Percentiles rank a stretch among this genome's conserved stretches.
These are phyloP conservation scores for Blastobotrys apis DNA, from an alignment of 1,139 yeast species.

Conservation along the genomic window DNA sequence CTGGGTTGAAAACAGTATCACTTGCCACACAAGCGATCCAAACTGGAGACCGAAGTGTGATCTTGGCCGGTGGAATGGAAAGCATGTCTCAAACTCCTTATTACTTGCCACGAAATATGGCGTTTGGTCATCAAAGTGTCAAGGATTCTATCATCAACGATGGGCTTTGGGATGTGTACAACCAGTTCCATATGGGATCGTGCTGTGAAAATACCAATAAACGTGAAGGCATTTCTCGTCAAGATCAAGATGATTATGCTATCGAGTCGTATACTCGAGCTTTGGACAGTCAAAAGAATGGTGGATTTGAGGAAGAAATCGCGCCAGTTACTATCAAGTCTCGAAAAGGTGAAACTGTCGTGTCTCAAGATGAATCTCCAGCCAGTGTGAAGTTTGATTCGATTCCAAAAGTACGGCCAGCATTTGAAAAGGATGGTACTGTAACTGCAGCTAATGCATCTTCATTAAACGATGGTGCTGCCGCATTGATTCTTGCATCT, in stretches of 20 bases:
- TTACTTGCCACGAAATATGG: conserved; percentile 39
- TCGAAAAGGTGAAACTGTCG: conserved; percentile 47
- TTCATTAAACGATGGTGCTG: conserved; percentile 90
- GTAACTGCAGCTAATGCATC: conserved; percentile 95
- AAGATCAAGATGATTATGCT: conserved; percentile 55
- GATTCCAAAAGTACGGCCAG: conserved; percentile 73
- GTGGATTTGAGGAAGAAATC: conserved; percentile 50
- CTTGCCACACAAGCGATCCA: conserved; percentile 53
- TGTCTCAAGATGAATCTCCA: conserved; percentile 63
- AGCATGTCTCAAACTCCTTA: conserved; percentile 60
- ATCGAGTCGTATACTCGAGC: conserved; percentile 51
- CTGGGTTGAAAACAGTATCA: conserved; percentile 55
- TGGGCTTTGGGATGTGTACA: conserved; percentile 55
- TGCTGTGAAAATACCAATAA: conserved; percentile 61
- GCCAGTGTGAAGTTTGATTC: conserved; percentile 63
- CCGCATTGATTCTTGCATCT: conserved; percentile 79
- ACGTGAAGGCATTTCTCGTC: conserved; percentile 49
- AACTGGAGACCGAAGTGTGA: conserved; percentile 51
- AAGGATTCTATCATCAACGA: conserved; percentile 54
- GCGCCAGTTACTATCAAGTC: conserved; percentile 53
- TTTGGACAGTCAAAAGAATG: conserved; percentile 42
- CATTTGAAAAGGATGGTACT: conserved; percentile 85
- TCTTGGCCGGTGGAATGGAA: conserved; percentile 61
- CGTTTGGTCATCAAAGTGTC: conserved; percentile 48
- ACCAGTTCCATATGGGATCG: conserved; percentile 54